Base-by-base conservation (phyloP, 129 eudicot genomes). In the Gnaphalium uliginosum region DNA sequence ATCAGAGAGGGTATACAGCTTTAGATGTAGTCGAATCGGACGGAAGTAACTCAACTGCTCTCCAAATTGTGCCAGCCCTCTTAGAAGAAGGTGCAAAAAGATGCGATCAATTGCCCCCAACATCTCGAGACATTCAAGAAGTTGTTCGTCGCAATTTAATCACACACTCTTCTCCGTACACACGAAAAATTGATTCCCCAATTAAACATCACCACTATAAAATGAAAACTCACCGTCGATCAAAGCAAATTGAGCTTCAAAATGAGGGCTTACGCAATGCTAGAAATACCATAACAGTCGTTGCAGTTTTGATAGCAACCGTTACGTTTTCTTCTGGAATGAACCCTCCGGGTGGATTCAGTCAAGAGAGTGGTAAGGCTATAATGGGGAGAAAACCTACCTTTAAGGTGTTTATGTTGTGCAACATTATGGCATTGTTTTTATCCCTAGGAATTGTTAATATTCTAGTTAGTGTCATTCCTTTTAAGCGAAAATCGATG, bases 311-410 rank as follows among this genome's bases (percentile, higher is more conserved):
- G 50, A 82, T 87, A 79, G 85, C 86, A 57, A 87, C 92, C 1
- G 84, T 87, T 14, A 84, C 92, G 1, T 87, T 84, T 68, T 71
- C 88, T 2, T 88, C 74, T 1, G 92, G 92, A 21, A 67, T 87
- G 15, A 87, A 82, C 78, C 89, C 92, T 58, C 92, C 89, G 0
- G 92, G 92, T 4, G 87, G 92, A 18, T 82, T 87, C 43, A 23
- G 53, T 53, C 88, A 84, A 65, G 79, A 51, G 0, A 66, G 57
- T 3, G 91, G 91, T 4, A 81, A 77, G 67, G 92, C 92, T 0
- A 43, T 19, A 60, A n/a, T 83, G 83, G 89, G 92, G 5, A 66
- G 29, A 9, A 46, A 37, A 6, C 35, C 37, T 1, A 25, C 86
- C 0, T 87, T 87, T 64, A 84, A 84, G 62, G 87, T 87, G 21